Percentiles rank a stretch among this genome's conserved stretches.
These are phyloP conservation scores for Vigna trinervia DNA, from an alignment of 306 rosid genomes.

Conservation along the genomic window DNA sequence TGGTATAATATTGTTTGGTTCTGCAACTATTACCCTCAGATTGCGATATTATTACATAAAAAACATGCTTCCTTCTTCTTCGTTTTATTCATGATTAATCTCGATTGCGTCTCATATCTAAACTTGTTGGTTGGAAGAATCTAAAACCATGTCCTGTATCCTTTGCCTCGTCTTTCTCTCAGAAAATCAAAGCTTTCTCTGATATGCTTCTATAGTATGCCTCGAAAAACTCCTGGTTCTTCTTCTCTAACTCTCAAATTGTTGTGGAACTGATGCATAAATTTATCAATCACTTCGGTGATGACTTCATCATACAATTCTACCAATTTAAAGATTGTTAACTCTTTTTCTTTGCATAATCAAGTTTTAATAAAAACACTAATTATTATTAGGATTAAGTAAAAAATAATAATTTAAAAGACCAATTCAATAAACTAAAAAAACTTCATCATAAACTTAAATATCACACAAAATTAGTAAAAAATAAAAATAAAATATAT, in stretches of 20 bases:
- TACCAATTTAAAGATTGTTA: too few species aligned
- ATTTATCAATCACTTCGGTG: too few species aligned
- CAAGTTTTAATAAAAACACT: too few species aligned
- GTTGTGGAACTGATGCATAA: too few species aligned
- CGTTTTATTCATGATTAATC: not conserved
- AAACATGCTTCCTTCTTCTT: conserved; percentile 7
- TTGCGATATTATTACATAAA: conserved; percentile 16
- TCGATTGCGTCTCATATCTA: conserved; percentile 46
- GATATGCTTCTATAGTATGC: conserved; percentile 57
- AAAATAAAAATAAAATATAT: too few species aligned
- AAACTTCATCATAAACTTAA: too few species aligned
- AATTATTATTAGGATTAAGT: too few species aligned
- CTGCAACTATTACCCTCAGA: not conserved
- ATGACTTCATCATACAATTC: too few species aligned
- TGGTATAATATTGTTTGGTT: conserved; percentile 30
- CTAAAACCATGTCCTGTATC: conserved; percentile 50
- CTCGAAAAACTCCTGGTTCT: conserved; percentile 92
- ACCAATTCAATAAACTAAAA: too few species aligned
- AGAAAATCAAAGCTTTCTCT: conserved; percentile 46
- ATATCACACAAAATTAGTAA: too few species aligned
- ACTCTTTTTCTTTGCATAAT: too few species aligned
- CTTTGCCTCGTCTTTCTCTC: conserved; percentile 52
- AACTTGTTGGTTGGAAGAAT: conserved; percentile 43
- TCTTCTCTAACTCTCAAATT: conserved; percentile 72
- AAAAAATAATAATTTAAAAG: too few species aligned